Conservation (phyloP, 2,329 filamentous ascomycete species). For the Aureobasidium sp. region DNA sequence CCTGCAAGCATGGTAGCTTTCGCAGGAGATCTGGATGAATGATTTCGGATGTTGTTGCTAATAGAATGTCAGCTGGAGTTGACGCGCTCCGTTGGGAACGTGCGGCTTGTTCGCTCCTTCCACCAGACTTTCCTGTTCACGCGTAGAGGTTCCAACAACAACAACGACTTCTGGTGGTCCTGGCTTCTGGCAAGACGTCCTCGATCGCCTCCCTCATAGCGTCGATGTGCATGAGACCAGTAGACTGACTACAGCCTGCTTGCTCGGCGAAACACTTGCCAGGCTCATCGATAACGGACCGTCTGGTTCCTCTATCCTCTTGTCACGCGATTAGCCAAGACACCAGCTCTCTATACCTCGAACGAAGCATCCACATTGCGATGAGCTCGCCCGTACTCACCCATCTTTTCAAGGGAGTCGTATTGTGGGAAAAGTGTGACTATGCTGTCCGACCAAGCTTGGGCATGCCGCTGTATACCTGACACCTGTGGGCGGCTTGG, state of each 20-base stretch:
- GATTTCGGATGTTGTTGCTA: too few species aligned
- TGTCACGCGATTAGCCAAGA: background rate
- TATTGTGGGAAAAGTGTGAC: too few species aligned
- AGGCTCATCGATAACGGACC: background rate
- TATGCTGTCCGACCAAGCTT: background rate
- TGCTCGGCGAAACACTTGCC: background rate
- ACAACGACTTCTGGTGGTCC: background rate
- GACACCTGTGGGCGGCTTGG: background rate
- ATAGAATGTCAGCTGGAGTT: too few species aligned
- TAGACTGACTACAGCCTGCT: background rate
- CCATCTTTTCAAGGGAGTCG: background rate
- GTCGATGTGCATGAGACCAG: background rate
- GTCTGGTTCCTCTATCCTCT: too few species aligned
- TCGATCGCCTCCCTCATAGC: background rate
- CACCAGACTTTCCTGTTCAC: too few species aligned
- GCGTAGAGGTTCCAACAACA: background rate
- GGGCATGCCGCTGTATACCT: background rate
- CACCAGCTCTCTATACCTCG: background rate
- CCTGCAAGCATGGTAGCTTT: too few species aligned
- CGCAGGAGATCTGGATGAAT: too few species aligned
- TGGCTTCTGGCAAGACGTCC: background rate
- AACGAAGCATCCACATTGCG: background rate
- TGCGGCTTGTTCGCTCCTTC: too few species aligned
- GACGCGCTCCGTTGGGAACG: too few species aligned
- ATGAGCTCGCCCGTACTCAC: background rate